Evolutionary conservation across 2,329 filamentous ascomycete species (phyloP), one percentile per base, ranked within the genome.

Genomic region (Aureobasidium leucospermi): DNA sequence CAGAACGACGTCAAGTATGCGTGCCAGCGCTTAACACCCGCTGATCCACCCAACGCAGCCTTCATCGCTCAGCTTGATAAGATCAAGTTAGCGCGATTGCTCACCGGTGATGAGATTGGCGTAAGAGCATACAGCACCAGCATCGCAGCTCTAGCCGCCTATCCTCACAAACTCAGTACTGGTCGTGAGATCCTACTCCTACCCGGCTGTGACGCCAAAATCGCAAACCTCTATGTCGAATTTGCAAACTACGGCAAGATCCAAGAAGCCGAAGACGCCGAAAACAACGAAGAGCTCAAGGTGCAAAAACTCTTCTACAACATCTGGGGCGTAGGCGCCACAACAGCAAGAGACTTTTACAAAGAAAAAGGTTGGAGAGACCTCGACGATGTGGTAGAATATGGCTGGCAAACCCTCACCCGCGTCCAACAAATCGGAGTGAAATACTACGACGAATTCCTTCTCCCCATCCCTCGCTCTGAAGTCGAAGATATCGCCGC

Each of bases 341-440:
- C 84, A 11, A 94, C 88, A 0, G 92, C 93, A 0, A 80, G 86
- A 15, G 83, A 92, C 1, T 96, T 96, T 67, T 94, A 92, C 71
- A 83, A 81, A 66, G 81, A 83, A 15, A 85, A 84, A 63, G 78
- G 89, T 31, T 96, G 90, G 89, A 81, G 84, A 61, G 88, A 94
- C 61, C 77, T 96, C 0, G 90, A 96, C 67, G 92, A 97, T 66
- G 77, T 97, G 3, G 79, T 96, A 42, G 88, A 96, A 67, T 81
- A 85, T 66, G 91, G 89, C 10, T 97, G 93, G 93, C 70, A 78
- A 8, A 78, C 73, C 0, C 77, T 97, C 1, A 87, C 81, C 0
- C 84, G 91, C 11, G 88, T 90, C 1, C 93, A 96, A 72, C 91
- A 97, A 70, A 96, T 97, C 59, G 93, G 94, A 0, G 78, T 96